Evolutionary conservation across 1,284 basidiomycete species (phyloP).

Genomic region (Fomitiporia mediterranea): DNA sequence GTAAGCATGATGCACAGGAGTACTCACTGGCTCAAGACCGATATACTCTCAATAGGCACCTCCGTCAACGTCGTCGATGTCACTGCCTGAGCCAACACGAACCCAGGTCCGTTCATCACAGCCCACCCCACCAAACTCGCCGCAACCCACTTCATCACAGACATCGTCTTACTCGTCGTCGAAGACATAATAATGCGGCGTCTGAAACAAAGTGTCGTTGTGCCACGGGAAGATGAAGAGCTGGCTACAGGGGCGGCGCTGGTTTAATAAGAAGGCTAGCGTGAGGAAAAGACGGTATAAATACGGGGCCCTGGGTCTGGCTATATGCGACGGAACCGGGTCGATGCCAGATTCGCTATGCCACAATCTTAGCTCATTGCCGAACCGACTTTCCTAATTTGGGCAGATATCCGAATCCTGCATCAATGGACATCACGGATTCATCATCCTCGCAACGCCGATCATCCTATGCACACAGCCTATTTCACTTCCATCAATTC

Average conservation of each 20-base stretch:
- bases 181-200: background rate
- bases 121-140: background rate
- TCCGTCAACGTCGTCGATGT: constrained; percentile 4
- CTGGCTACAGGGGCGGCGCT: background rate
- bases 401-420: too few relatives aligned
- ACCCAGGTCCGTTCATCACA: background rate
- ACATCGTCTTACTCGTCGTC: background rate
- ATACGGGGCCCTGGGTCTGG: too few relatives aligned
- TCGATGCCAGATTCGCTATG: too few relatives aligned
- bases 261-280: background rate
- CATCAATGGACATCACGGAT: too few relatives aligned
- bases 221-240: background rate
- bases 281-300: background rate
- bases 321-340: too few relatives aligned
- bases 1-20: background rate
- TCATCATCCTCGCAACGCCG: too few relatives aligned
- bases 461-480: too few relatives aligned
- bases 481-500: too few relatives aligned
- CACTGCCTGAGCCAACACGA: constrained; percentile 5
- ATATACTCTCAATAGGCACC: background rate
- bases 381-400: background rate
- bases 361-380: too few relatives aligned
- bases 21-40: constrained; percentile 3
- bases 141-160: background rate
- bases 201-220: background rate